Evolutionary conservation across 2,329 filamentous ascomycete species (phyloP), one percentile per base, ranked within the genome.

Genomic region (Bipolaris oryzae): DNA sequence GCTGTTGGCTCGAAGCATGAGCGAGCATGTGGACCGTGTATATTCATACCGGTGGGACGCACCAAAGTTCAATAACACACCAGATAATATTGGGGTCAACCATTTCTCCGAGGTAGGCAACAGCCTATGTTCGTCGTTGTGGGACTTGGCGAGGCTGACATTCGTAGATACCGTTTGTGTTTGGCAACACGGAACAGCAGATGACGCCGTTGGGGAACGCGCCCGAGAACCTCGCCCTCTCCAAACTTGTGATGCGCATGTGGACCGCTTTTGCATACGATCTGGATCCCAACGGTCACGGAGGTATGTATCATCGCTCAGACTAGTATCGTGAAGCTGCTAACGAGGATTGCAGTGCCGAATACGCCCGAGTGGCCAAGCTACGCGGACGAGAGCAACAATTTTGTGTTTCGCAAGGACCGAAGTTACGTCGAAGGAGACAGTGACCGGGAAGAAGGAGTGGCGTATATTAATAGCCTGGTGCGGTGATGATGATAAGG

Each of bases 41-140:
- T 73, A 66, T 16, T 68, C 64, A 11, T 73, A 73, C 50, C 58
- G 70, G 20, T 72, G 70, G 70, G 70, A 72, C 48, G 70, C 70
- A 39, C 70, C 70, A 1, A 70, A 67, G 43, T 70, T 71, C 44
- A 72, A 72, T 33, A 69, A 62, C 13, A 72, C 70, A 1, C 68
- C 68, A 7, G 55, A 56, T 25, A 58, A 41, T 1, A 70, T 72
- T 38, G 70, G 70, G 1, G 38, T 72, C 1, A 72, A 70, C 39
- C 70, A 72, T 44, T 72, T 71, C 21, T 71, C 70, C 0, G 70
- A 72, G 63, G 69, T 67, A 35, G 23, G 54, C 53, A 21, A 10
- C 0, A 31, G 2, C 5, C 7, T 4, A 2, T 13, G 9, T 9
- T 13, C 2, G 33, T 7, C 7, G 7, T 15, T 13, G 25, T n/a